Evolutionary conservation across 2,329 filamentous ascomycete genomes (phyloP).

Genomic region (Fusarium devonianum): DNA sequence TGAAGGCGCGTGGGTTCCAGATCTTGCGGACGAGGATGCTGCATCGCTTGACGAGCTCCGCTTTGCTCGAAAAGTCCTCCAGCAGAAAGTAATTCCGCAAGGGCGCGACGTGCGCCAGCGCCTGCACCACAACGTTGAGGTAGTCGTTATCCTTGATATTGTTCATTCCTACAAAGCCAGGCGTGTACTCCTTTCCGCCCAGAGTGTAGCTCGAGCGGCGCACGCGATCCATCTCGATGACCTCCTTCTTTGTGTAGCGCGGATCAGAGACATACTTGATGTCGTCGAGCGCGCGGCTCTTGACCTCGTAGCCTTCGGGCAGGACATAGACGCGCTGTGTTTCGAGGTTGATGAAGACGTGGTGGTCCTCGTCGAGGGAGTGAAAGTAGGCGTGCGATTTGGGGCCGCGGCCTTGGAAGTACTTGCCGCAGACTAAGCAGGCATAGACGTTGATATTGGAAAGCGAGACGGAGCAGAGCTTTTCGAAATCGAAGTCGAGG

Average conservation of each 20-base stretch:
- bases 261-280: conserved; percentile 98
- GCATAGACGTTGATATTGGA: conserved; percentile 99
- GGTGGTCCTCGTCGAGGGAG: conserved; percentile 91
- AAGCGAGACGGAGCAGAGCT: conserved; percentile 92
- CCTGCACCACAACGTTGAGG: conserved; percentile 92
- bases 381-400: conserved; percentile 98
- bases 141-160: conserved; percentile 99
- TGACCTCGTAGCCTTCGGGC: conserved; percentile 96
- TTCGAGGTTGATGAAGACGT: conserved; percentile 98
- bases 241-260: conserved; percentile 80
- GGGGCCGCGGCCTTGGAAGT: conserved; percentile 91
- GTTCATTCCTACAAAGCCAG: conserved; percentile 98
- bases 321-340: conserved; percentile 90
- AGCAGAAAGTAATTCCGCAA: conserved; percentile 92
- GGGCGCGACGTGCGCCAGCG: conserved; percentile 86
- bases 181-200: conserved; percentile 82
- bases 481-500: conserved; percentile 98
- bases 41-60: conserved; percentile 87
- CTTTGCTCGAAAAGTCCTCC: conserved; percentile 74
- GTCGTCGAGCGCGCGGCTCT: conserved; percentile 92
- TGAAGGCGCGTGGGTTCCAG: conserved; percentile 97
- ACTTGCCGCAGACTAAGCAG: conserved; percentile 96
- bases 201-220: conserved; percentile 75
- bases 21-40: conserved; percentile 93
- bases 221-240: conserved; percentile 77